Conservation (phyloP, 2,329 filamentous ascomycete species). For the Geosmithia putterillii region DNA sequence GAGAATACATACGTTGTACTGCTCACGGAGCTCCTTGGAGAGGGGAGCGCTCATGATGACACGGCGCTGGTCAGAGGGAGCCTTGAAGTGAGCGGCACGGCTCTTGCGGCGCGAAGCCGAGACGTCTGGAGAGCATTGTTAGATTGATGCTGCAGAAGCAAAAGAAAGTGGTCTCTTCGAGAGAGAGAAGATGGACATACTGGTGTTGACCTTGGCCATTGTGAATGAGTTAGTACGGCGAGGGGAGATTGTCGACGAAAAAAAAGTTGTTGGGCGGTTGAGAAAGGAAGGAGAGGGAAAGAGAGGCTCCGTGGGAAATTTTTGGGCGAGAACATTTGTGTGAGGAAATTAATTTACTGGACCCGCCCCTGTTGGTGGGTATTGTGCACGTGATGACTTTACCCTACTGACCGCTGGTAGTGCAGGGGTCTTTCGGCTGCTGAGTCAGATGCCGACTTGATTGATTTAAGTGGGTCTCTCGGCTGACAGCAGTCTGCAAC, state of each 20-base stretch:
- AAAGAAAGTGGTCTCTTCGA: no score
- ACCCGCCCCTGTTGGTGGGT: constrained; percentile 13
- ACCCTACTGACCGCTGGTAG: no score
- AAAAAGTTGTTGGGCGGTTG: constrained; percentile 2
- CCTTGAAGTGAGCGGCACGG: constrained; percentile 95
- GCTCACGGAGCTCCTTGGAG: constrained; percentile 93
- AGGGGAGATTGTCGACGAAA: constrained; percentile 14
- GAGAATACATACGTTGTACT: constrained; percentile 78
- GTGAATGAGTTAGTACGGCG: constrained; percentile 24
- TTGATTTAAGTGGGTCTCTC: neutral
- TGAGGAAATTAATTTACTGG: constrained; percentile 10
- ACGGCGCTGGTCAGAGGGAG: constrained; percentile 87
- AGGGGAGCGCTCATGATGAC: constrained; percentile 95
- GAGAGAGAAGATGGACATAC: constrained; percentile 23
- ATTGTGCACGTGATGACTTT: constrained; percentile 18
- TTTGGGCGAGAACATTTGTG: constrained; percentile 11
- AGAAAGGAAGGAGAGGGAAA: constrained; percentile 2
- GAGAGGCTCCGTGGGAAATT: constrained; percentile 1
- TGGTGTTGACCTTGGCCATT: constrained; percentile 61
- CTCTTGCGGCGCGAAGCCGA: constrained; percentile 89
- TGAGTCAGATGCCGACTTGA: constrained; percentile 1
- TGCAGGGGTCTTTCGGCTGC: neutral
- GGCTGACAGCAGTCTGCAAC: no score
- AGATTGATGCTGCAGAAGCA: neutral
- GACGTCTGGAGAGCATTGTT: constrained; percentile 18